A percentile compares a stretch with the other conserved stretches of the same genome.
Evolutionary conservation across 1,284 basidiomycete genomes (phyloP).

Genomic region (Ceratobasidium sp.): DNA sequence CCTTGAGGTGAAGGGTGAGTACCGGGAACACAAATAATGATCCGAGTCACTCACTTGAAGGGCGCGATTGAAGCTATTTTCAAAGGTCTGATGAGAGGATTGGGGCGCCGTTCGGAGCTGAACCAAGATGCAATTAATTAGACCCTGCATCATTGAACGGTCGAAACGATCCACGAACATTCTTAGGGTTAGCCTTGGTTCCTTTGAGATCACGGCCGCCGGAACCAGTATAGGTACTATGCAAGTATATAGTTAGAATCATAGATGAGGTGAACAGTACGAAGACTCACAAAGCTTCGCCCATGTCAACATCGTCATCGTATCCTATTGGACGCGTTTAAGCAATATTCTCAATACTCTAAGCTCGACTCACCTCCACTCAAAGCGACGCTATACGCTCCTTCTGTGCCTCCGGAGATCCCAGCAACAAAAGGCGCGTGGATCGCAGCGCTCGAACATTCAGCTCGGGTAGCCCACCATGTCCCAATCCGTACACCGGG

Average conservation of each 20-base stretch:
- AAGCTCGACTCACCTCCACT: conserved; percentile 64
- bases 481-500: conserved; percentile 81
- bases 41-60: conserved; percentile 64
- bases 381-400: conserved; percentile 83
- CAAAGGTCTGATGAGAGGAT: conserved; percentile 81
- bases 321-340: conserved; percentile 65
- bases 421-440: conserved; percentile 88
- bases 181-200: conserved; percentile 80
- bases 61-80: conserved; percentile 75
- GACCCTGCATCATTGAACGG: neutral
- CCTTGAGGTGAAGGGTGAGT: conserved; percentile 58
- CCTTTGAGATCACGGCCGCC: conserved; percentile 87
- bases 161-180: conserved; percentile 63
- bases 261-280: neutral
- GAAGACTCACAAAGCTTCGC: conserved; percentile 79
- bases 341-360: neutral
- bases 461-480: conserved; percentile 79
- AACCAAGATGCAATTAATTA: conserved; percentile 48
- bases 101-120: conserved; percentile 88
- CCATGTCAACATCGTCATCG: conserved; percentile 85
- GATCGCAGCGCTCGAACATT: conserved; percentile 77
- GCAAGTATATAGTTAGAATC: conserved; percentile 60
- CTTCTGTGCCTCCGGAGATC: conserved; percentile 72
- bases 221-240: conserved; percentile 57
- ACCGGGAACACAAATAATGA: neutral